Conservation (phyloP, 441 rosid genomes). For the Populus hybrid region DNA sequence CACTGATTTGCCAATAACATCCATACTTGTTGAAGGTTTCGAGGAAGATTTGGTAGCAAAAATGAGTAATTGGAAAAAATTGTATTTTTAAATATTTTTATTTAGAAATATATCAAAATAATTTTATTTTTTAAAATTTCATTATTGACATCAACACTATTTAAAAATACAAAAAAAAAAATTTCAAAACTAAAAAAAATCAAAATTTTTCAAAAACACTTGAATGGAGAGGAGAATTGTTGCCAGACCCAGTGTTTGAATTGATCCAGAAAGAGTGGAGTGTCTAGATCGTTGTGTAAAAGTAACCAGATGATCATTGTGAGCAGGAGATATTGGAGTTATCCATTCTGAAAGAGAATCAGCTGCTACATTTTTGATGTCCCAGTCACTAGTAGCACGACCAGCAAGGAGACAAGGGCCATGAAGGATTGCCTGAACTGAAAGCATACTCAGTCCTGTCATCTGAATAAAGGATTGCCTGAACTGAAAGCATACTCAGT, state of each 20-base stretch:
- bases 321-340: constrained; percentile 46
- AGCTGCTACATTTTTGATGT: constrained; percentile 44
- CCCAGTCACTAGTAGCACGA: constrained; percentile 57
- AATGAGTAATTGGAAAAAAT: constrained; percentile 18
- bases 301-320: constrained; percentile 51
- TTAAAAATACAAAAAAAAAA: too few relatives aligned
- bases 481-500: constrained; percentile 61
- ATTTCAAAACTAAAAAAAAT: constrained; percentile 7
- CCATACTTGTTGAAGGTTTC: neutral
- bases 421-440: constrained; percentile 71
- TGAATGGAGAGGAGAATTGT: constrained; percentile 50
- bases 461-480: constrained; percentile 79
- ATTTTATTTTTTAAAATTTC: too few relatives aligned
- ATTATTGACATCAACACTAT: too few relatives aligned
- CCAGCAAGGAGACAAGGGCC: constrained; percentile 86
- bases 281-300: constrained; percentile 51
- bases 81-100: constrained; percentile 5
- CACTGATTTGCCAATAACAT: constrained; percentile 28
- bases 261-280: constrained; percentile 48
- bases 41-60: neutral
- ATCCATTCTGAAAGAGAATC: constrained; percentile 50
- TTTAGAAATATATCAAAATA: too few relatives aligned
- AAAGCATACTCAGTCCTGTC: constrained; percentile 66
- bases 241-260: constrained; percentile 55
- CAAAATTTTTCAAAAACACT: neutral